phyloP scores from a whole-genome alignment of 148 eudicot genomes.

The Euryodendron excelsum region DNA sequence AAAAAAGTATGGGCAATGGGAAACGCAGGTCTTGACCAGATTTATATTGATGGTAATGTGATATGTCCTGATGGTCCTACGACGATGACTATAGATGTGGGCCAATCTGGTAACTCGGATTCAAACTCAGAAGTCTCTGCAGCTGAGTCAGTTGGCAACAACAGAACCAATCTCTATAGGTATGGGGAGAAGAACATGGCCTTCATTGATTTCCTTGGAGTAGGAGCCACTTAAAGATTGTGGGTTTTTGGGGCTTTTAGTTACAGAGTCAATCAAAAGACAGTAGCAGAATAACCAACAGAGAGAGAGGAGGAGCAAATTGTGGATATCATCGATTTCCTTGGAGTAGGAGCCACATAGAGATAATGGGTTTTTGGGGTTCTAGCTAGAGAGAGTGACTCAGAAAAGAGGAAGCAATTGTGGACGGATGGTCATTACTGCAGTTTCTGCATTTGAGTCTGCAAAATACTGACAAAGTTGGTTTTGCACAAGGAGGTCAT shows the following conservation, averaged over 20 bases:
- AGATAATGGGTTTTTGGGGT: constrained; percentile 6
- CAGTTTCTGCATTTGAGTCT: constrained; percentile 5
- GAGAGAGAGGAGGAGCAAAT: not conserved
- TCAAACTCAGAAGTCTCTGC: constrained; percentile 38
- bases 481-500: constrained; percentile 3
- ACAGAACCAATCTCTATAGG: constrained; percentile 12
- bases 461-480: not conserved
- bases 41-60: not conserved
- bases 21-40: constrained; percentile 14
- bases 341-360: constrained; percentile 35
- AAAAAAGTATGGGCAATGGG: not conserved
- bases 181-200: not conserved
- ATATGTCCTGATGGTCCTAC: not conserved
- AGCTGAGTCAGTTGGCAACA: constrained; percentile 33
- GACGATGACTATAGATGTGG: not conserved
- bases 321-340: constrained; percentile 37
- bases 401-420: not conserved
- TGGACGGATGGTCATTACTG: not conserved
- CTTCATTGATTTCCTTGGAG: constrained; percentile 49
- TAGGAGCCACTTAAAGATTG: constrained; percentile 25
- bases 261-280: no score
- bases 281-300: not conserved
- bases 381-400: no score
- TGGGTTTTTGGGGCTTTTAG: not conserved
- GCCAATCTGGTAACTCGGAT: constrained; percentile 29